Conservation (phyloP, 2,329 filamentous ascomycete species). For the Elsinoe arachidis region DNA sequence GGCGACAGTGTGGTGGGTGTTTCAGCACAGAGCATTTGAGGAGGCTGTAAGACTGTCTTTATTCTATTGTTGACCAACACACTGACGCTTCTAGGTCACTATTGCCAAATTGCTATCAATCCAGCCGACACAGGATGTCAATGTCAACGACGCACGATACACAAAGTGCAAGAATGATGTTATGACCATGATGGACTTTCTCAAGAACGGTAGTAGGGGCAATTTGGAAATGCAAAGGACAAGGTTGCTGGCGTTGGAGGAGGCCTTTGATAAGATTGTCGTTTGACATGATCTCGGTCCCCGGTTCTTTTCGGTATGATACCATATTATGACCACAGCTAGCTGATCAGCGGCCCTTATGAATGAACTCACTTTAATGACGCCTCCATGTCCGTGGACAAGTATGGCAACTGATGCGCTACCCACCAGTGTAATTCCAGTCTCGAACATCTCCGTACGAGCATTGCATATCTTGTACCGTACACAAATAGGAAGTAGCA, state of each 20-base stretch:
- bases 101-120: constrained; percentile 17
- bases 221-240: constrained; percentile 42
- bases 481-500: too few relatives aligned
- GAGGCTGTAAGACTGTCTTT: constrained; percentile 55
- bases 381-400: too few relatives aligned
- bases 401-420: too few relatives aligned
- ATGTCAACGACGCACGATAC: constrained; percentile 27
- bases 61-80: constrained; percentile 20
- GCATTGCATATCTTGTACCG: too few relatives aligned
- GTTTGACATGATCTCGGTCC: constrained; percentile 16
- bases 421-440: too few relatives aligned
- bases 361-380: too few relatives aligned
- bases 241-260: constrained; percentile 37
- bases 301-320: background rate
- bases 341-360: too few relatives aligned
- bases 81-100: constrained; percentile 15
- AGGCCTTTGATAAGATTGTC: constrained; percentile 31
- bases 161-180: constrained; percentile 36
- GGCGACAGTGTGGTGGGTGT: constrained; percentile 75
- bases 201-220: constrained; percentile 34
- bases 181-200: constrained; percentile 36
- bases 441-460: too few relatives aligned
- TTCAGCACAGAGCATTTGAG: constrained; percentile 71
- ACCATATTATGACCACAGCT: background rate
- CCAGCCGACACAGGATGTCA: constrained; percentile 9